A percentile compares a stretch with the other conserved stretches of the same genome.
Evolutionary conservation across 2,329 filamentous ascomycete genomes (phyloP).

Genomic region (Pseudogymnoascus sp.): DNA sequence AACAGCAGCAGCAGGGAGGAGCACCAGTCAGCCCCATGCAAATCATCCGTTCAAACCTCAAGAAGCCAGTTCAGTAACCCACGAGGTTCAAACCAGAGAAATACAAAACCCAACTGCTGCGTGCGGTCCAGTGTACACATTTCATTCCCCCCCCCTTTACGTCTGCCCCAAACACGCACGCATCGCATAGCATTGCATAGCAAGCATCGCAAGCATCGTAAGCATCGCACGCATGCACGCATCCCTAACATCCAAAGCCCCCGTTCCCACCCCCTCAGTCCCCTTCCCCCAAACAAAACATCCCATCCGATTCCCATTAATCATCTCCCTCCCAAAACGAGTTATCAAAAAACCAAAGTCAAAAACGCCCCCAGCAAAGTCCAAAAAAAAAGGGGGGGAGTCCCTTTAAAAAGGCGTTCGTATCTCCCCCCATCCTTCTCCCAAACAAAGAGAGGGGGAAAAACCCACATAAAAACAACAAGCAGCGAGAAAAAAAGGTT

Average conservation of each 20-base stretch:
- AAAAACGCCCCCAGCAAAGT: not conserved
- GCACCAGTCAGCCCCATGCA: too few relatives aligned
- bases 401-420: not conserved
- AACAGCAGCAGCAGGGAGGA: not conserved
- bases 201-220: too few relatives aligned
- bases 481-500: not conserved
- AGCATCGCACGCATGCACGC: not conserved
- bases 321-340: not conserved
- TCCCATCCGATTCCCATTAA: not conserved
- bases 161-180: too few relatives aligned
- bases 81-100: too few relatives aligned
- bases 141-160: not conserved
- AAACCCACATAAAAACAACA: not conserved
- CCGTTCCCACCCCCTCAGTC: not conserved
- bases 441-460: too few relatives aligned
- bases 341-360: not conserved
- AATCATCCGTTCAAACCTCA: too few relatives aligned
- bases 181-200: too few relatives aligned
- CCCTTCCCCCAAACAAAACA: not conserved
- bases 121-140: not conserved
- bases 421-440: too few relatives aligned
- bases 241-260: not conserved
- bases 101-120: too few relatives aligned
- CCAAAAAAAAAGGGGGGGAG: not conserved
- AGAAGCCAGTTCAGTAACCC: too few relatives aligned